phyloP scores from a whole-genome alignment of 2,329 filamentous ascomycete species.

The Penicillium sp. region DNA sequence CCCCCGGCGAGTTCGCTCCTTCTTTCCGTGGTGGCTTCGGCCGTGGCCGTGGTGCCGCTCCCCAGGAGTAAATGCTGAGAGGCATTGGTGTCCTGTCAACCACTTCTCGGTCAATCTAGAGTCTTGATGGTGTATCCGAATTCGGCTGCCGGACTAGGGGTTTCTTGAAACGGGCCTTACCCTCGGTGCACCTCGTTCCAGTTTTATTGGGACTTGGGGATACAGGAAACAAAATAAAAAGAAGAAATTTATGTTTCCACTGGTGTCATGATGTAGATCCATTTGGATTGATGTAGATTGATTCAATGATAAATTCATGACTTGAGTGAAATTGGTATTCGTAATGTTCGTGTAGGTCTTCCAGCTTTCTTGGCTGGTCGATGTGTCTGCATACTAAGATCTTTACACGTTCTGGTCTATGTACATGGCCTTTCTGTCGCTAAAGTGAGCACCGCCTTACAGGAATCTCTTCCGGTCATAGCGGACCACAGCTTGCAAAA shows the following conservation, averaged over 20 bases:
- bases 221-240: slow-evolving; percentile 28
- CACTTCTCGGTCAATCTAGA: slow-evolving; percentile 36
- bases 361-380: background rate
- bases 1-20: slow-evolving; percentile 87
- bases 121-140: slow-evolving; percentile 26
- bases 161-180: slow-evolving; percentile 28
- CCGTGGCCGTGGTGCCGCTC: slow-evolving; percentile 79
- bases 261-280: slow-evolving; percentile 32
- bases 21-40: slow-evolving; percentile 90
- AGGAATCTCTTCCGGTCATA: slow-evolving; percentile 46
- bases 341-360: background rate
- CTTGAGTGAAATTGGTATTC: background rate
- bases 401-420: background rate
- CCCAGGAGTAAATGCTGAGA: slow-evolving; percentile 55
- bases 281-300: slow-evolving; percentile 11
- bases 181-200: slow-evolving; percentile 23
- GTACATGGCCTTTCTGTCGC: background rate
- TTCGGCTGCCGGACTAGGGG: slow-evolving; percentile 31
- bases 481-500: slow-evolving; percentile 37
- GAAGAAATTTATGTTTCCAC: slow-evolving; percentile 28
- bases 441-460: background rate
- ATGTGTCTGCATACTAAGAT: background rate
- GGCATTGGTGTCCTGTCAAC: slow-evolving; percentile 31
- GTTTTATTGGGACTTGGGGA: slow-evolving; percentile 21
- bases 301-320: background rate